Base-by-base conservation (phyloP, 495 filamentous ascomycete genomes). In the Jackrogersella multiformis region DNA sequence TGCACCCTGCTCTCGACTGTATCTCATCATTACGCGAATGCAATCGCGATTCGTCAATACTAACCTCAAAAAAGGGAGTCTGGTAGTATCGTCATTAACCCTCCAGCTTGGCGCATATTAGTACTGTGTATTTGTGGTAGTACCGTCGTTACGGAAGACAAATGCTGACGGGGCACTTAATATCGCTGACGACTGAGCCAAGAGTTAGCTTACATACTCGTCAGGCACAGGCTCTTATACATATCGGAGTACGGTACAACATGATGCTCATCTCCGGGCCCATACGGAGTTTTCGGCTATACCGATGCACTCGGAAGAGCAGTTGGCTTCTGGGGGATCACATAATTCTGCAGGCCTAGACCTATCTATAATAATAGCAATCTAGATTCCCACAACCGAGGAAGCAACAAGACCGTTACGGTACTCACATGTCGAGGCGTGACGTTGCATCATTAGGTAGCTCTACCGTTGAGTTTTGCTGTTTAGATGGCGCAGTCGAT, bases 241-340 rank as follows among this genome's bases (percentile, higher is more conserved):
- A 49, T 20, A 35, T 12, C 61, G 61, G 53, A 65, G 61, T 54
- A 70, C 61, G 53, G 67, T 55, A 39, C 24, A 60, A 61, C 51
- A 54, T 9, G 24, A 53, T 15, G 48, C 1, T 30, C 24, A 16
- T 57, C 64, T 62, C 64, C 49, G 64, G 13, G 15, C 21, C 32
- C 34, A 16, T 36, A 15, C 57, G 64, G 57, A 61, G 64, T 61
- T 68, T 34, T 57, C 57, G 64, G 64, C 4, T 12, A 23, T 45
- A 15, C 57, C 52, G 57, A 44, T 16, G 36, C 26, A 53, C 21
- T 41, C 20, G 21, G 26, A 42, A 32, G 42, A 49, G 56, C 35
- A 56, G 48, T 65, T 58, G 30, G 13, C 55, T 46, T 16, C 18
- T 41, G 6, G 10, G 44, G 63, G 30, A 51, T 49, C 32, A 28